A percentile compares a stretch with the other conserved stretches of the same genome.
Conservation (phyloP, 2,329 filamentous ascomycete species). For the Sporothrix phasma region DNA sequence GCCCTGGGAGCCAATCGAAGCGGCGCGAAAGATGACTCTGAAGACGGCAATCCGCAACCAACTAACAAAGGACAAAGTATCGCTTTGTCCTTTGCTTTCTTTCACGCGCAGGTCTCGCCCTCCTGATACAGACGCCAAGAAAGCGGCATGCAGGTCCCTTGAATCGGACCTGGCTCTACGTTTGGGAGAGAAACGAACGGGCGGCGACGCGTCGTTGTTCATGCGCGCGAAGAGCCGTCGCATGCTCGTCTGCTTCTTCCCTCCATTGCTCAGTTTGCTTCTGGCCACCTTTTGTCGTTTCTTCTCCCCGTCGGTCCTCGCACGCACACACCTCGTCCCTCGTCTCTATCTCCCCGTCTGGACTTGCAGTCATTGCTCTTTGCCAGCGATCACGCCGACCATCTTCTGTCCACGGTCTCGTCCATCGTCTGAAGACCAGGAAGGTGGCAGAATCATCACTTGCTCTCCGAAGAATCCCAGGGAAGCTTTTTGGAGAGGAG, state of each 20-base stretch:
- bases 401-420: background rate
- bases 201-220: background rate
- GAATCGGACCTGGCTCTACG: background rate
- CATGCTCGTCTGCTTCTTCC: background rate
- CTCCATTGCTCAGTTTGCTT: no score
- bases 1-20: constrained; percentile 17
- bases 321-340: background rate
- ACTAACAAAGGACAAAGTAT: constrained; percentile 1
- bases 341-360: background rate
- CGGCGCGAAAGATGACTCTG: background rate
- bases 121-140: constrained; percentile 2
- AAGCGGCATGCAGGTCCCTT: background rate
- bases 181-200: background rate
- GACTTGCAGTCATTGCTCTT: background rate
- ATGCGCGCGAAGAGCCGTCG: background rate
- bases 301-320: constrained; percentile 5
- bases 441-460: background rate
- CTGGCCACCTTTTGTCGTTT: background rate
- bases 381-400: background rate
- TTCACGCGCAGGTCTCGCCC: background rate
- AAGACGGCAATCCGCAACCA: background rate
- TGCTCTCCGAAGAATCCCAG: background rate
- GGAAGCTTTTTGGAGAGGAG: no score
- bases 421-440: constrained; percentile 2
- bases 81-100: background rate